A percentile compares a stretch with the other conserved stretches of the same genome.
phyloP scores from a whole-genome alignment of 2,329 filamentous ascomycete genomes.

The Exophiala alcalophila region DNA sequence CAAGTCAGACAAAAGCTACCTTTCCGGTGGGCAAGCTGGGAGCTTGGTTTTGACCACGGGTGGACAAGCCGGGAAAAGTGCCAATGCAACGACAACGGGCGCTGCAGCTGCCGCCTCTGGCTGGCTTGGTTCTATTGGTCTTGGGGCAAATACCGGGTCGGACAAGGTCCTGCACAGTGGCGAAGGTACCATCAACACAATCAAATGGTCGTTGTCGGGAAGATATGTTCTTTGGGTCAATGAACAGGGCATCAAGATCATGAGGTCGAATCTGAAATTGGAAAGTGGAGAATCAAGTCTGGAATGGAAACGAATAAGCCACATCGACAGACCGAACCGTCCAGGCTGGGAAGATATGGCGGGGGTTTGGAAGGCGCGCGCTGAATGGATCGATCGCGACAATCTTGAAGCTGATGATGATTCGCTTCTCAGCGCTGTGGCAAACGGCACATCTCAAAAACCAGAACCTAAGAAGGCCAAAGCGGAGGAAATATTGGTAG shows the following conservation, averaged over 20 bases:
- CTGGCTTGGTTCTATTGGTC: conserved; percentile 85
- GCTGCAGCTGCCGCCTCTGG: conserved; percentile 79
- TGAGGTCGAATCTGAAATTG: conserved; percentile 82
- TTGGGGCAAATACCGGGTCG: conserved; percentile 73
- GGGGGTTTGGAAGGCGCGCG: conserved; percentile 85
- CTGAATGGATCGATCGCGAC: conserved; percentile 89
- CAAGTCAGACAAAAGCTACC: conserved; percentile 80
- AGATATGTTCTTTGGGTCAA: conserved; percentile 95
- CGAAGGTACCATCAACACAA: conserved; percentile 83
- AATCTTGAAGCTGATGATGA: conserved; percentile 71
- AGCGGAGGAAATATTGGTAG: conserved; percentile 78
- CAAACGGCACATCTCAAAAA: conserved; percentile 41
- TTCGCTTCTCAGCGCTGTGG: conserved; percentile 33
- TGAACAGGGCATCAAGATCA: conserved; percentile 95
- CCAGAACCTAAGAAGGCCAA: conserved; percentile 42
- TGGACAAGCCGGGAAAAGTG: conserved; percentile 71
- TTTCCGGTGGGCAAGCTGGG: conserved; percentile 86
- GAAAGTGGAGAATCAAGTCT: conserved; percentile 73
- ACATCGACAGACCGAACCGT: conserved; percentile 82
- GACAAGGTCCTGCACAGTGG: conserved; percentile 87
- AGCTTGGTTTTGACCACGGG: conserved; percentile 83
- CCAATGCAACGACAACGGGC: conserved; percentile 84
- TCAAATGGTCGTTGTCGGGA: conserved; percentile 91
- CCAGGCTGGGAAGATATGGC: conserved; percentile 96
- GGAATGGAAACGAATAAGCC: conserved; percentile 91